Conservation (phyloP, 257 asterid species). For the Solanum medicagineum region DNA sequence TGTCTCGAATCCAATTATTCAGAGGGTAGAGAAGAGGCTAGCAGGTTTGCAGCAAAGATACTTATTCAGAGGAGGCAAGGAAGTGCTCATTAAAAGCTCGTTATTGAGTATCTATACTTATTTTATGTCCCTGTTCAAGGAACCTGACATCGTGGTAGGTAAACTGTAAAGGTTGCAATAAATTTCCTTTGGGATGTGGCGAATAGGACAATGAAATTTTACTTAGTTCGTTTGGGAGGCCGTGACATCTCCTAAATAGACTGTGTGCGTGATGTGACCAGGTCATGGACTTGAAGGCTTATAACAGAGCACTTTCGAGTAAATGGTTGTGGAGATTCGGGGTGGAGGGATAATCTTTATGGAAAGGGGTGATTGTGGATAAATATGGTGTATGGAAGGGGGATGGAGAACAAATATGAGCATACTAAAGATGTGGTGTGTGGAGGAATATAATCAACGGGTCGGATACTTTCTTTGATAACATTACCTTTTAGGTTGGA, state of each 20-base stretch:
- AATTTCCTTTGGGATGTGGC: neutral
- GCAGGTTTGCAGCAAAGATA: neutral
- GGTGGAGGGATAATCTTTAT: neutral
- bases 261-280: neutral
- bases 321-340: neutral
- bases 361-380: neutral
- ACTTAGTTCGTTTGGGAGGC: neutral
- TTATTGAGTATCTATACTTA: neutral
- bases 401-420: neutral
- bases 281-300: neutral
- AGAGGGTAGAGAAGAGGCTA: neutral
- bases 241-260: neutral
- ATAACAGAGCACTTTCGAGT: neutral
- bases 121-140: neutral
- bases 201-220: neutral
- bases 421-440: neutral
- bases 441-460: neutral
- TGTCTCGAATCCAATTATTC: neutral
- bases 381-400: neutral
- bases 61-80: neutral
- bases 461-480: neutral
- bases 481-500: neutral
- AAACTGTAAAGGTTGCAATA: neutral
- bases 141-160: neutral
- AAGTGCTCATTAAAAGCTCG: neutral